Conservation (phyloP, 495 filamentous ascomycete genomes). For the Gamarada debralockiae region DNA sequence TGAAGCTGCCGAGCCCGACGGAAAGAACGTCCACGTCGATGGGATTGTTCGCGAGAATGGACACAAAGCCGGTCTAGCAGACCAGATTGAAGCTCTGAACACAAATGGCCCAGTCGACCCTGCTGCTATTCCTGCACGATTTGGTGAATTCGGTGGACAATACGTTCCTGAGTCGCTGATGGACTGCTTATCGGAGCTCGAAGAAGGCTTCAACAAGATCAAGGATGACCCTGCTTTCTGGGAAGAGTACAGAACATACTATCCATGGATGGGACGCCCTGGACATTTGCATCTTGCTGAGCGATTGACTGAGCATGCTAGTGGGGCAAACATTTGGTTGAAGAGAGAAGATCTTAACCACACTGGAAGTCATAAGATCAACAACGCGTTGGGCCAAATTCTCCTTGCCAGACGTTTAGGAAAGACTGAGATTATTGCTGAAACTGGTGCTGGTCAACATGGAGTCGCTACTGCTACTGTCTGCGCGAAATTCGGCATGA, state of each 20-base stretch:
- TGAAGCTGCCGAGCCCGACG: constrained; percentile 48
- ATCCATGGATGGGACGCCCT: constrained; percentile 95
- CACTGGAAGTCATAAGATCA: constrained; percentile 85
- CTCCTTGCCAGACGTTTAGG: constrained; percentile 77
- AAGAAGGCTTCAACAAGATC: constrained; percentile 83
- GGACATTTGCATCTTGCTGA: constrained; percentile 87
- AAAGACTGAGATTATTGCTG: constrained; percentile 92
- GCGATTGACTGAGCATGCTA: constrained; percentile 80
- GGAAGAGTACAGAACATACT: constrained; percentile 95
- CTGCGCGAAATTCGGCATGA: constrained; percentile 95
- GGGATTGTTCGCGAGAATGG: constrained; percentile 57
- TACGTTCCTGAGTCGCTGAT: constrained; percentile 98
- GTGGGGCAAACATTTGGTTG: constrained; percentile 91
- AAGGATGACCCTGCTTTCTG: constrained; percentile 88
- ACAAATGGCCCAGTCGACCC: constrained; percentile 34
- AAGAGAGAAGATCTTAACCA: constrained; percentile 95
- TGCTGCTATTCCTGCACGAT: constrained; percentile 67
- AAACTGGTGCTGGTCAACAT: constrained; percentile 95
- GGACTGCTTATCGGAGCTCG: constrained; percentile 91
- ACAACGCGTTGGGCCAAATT: constrained; percentile 89
- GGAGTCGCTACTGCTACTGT: constrained; percentile 93
- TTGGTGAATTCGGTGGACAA: constrained; percentile 97
- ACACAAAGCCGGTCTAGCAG: constrained; percentile 56
- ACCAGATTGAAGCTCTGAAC: constrained; percentile 74
- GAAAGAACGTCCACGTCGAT: constrained; percentile 49